These are phyloP conservation scores for Cryphonectria radicalis DNA, from an alignment of 2,329 filamentous ascomycete species.

Conservation along the genomic window DNA sequence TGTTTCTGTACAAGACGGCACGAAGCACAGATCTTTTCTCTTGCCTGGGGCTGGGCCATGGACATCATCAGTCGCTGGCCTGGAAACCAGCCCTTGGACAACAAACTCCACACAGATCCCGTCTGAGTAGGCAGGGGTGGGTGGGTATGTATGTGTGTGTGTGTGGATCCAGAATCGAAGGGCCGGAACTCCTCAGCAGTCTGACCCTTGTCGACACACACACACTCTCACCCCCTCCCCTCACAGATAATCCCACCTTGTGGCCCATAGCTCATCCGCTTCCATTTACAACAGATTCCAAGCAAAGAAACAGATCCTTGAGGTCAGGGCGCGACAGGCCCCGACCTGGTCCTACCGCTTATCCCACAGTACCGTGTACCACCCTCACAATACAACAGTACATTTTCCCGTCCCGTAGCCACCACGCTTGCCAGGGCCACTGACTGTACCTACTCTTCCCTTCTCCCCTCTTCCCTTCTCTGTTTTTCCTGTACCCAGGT, in stretches of 20 bases:
- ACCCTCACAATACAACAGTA: slow-evolving; percentile 9
- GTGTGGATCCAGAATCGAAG: slow-evolving; percentile 1
- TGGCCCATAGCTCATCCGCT: slow-evolving; percentile 2
- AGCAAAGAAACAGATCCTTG: slow-evolving; percentile 15
- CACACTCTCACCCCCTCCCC: neutral
- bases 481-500: neutral
- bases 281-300: slow-evolving; percentile 3
- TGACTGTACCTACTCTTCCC: slow-evolving; percentile 21
- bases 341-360: slow-evolving; percentile 11
- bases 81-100: slow-evolving; percentile 17
- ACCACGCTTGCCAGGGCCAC: slow-evolving; percentile 23
- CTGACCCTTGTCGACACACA: slow-evolving; percentile 12
- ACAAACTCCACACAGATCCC: slow-evolving; percentile 9
- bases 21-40: slow-evolving; percentile 19
- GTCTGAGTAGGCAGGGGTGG: slow-evolving; percentile 8
- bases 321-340: slow-evolving; percentile 21
- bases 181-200: slow-evolving; percentile 8
- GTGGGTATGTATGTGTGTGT: neutral
- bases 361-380: slow-evolving; percentile 2
- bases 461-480: slow-evolving; percentile 16
- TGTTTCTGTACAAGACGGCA: slow-evolving; percentile 13
- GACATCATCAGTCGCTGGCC: slow-evolving; percentile 12
- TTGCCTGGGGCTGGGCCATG: slow-evolving; percentile 2
- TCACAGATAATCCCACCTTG: neutral
- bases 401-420: slow-evolving; percentile 11